Conservation (phyloP, 306 rosid species). For the Fagus crenata region DNA sequence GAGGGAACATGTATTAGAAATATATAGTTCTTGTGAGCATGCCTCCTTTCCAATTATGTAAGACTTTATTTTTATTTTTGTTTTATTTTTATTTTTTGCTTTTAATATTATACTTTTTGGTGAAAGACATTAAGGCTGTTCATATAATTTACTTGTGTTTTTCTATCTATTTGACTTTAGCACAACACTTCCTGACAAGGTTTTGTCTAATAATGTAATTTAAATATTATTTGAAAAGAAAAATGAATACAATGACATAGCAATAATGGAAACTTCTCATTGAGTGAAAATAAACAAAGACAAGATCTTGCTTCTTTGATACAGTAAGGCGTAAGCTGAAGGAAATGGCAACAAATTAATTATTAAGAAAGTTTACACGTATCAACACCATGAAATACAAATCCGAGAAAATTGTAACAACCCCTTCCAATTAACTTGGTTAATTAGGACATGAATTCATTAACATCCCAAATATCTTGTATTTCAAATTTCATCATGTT, state of each 20-base stretch:
- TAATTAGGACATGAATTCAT: slow-evolving; percentile 44
- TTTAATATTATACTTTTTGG: neutral
- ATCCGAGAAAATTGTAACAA: slow-evolving; percentile 21
- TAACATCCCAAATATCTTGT: slow-evolving; percentile 50
- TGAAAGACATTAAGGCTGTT: neutral
- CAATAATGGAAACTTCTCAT: slow-evolving; percentile 45
- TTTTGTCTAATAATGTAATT: neutral
- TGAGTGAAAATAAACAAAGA: slow-evolving; percentile 9
- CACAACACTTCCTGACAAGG: neutral
- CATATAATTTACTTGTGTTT: neutral
- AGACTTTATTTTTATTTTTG: neutral
- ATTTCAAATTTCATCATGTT: slow-evolving; percentile 65
- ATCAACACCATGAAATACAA: slow-evolving; percentile 31
- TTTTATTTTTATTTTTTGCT: neutral
- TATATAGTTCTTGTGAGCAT: neutral
- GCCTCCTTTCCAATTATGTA: neutral
- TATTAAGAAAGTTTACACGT: slow-evolving; percentile 42
- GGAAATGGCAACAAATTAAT: slow-evolving; percentile 30
- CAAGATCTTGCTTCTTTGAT: slow-evolving; percentile 24
- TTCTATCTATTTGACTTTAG: slow-evolving; percentile 13
- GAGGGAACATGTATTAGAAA: slow-evolving; percentile 12
- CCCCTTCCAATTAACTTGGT: neutral
- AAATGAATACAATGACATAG: slow-evolving; percentile 10
- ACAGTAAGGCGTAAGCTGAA: slow-evolving; percentile 19
- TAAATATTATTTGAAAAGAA: neutral